Conservation (phyloP, 345 rosid genomes). For the Citrus medica region DNA sequence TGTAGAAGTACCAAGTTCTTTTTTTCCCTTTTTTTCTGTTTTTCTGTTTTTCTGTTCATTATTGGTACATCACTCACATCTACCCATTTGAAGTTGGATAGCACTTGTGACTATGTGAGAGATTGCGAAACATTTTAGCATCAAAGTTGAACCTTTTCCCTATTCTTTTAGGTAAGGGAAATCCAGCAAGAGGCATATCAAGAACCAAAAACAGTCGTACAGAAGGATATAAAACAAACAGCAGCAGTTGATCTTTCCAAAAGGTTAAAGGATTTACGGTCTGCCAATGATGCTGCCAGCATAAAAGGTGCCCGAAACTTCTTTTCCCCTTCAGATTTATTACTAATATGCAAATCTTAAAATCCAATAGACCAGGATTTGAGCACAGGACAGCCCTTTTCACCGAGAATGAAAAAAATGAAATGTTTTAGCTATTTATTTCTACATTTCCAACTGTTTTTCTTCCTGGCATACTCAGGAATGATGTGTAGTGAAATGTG, state of each 20-base stretch:
- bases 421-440: not conserved
- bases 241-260: conserved; percentile 85
- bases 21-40: not conserved
- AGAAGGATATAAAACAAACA: conserved; percentile 60
- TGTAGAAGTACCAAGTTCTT: too few species aligned
- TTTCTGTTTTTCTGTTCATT: not conserved
- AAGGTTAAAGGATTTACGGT: conserved; percentile 67
- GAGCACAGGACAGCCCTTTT: not conserved
- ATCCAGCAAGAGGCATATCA: conserved; percentile 64
- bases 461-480: not conserved
- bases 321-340: not conserved
- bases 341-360: not conserved
- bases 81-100: not conserved
- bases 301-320: conserved; percentile 52
- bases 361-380: not conserved
- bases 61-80: not conserved
- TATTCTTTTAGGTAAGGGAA: conserved; percentile 63
- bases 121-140: not conserved
- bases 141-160: not conserved
- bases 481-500: not conserved
- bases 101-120: not conserved
- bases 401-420: not conserved
- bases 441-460: not conserved
- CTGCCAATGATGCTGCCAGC: conserved; percentile 61
- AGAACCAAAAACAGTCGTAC: conserved; percentile 45